These are phyloP conservation scores for Diplocarpon rosae DNA, from an alignment of 2,329 filamentous ascomycete species.

Conservation along the genomic window DNA sequence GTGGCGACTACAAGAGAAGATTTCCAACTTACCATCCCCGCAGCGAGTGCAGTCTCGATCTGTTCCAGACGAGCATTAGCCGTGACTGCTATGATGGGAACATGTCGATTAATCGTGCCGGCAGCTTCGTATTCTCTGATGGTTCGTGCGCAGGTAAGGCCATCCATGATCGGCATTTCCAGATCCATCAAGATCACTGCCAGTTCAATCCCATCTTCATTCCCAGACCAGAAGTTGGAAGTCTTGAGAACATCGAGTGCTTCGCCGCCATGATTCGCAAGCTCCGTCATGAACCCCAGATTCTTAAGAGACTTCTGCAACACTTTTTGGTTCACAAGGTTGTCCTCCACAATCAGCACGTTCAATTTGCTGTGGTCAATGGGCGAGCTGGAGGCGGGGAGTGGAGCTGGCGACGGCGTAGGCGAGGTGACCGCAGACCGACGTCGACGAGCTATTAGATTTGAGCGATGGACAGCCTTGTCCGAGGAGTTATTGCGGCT, in stretches of 20 bases:
- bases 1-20: neutral
- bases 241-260: constrained; percentile 45
- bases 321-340: constrained; percentile 55
- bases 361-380: constrained; percentile 28
- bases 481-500: constrained; percentile 15
- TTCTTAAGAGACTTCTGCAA: constrained; percentile 50
- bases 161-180: constrained; percentile 79
- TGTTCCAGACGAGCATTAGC: constrained; percentile 69
- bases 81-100: constrained; percentile 76
- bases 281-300: constrained; percentile 47
- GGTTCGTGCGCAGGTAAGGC: constrained; percentile 57
- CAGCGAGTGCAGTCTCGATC: constrained; percentile 56
- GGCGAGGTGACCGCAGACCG: constrained; percentile 3
- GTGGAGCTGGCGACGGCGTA: constrained; percentile 1
- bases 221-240: constrained; percentile 44
- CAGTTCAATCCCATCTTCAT: constrained; percentile 37
- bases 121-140: constrained; percentile 58
- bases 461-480: constrained; percentile 14
- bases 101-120: constrained; percentile 49
- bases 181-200: constrained; percentile 69
- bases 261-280: constrained; percentile 55
- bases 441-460: constrained; percentile 8
- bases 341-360: constrained; percentile 57
- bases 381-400: neutral
- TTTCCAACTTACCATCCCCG: constrained; percentile 53